phyloP scores from a whole-genome alignment of 176 grass and related monocot genomes.

The Triticum turgidum region DNA sequence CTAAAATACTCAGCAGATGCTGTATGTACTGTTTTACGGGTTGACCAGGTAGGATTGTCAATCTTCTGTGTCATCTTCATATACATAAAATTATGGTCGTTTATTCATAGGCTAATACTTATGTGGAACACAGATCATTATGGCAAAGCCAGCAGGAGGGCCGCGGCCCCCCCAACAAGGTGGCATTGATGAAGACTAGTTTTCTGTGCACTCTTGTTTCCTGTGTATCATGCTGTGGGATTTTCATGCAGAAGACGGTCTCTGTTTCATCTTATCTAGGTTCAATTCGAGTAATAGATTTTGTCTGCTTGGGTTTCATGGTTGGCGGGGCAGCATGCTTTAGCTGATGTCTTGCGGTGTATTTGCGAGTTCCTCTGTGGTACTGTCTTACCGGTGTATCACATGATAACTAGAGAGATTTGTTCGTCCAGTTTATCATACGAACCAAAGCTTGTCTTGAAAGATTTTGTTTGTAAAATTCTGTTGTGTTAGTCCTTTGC shows the following conservation, averaged over 20 bases:
- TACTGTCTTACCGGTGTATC: not conserved
- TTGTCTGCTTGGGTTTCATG: conserved; percentile 12
- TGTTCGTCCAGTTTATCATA: not conserved
- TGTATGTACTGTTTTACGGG: conserved; percentile 75
- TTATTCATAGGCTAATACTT: not conserved
- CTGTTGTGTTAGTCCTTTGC: not conserved
- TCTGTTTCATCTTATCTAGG: conserved; percentile 28
- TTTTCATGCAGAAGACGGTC: conserved; percentile 1
- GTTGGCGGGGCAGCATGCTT: not conserved
- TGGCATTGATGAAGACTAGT: conserved; percentile 82
- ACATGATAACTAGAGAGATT: not conserved
- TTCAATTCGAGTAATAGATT: conserved; percentile 34
- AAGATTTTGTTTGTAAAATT: not conserved
- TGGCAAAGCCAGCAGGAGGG: conserved; percentile 88
- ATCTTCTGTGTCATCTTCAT: not conserved
- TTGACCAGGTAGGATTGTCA: conserved; percentile 66
- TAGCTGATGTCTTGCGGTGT: not conserved
- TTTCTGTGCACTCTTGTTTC: not conserved
- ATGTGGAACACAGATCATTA: conserved; percentile 67
- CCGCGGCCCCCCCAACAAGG: conserved; percentile 58
- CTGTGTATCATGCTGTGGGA: not conserved
- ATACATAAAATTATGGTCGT: not conserved
- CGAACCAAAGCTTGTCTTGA: not conserved
- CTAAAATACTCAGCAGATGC: conserved; percentile 85
- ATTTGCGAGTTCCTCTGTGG: not conserved